Percentiles rank a stretch among this genome's conserved stretches.
These are phyloP conservation scores for Nevesoporus exiguus DNA, from an alignment of 768 basidiomycete species.

Conservation along the genomic window DNA sequence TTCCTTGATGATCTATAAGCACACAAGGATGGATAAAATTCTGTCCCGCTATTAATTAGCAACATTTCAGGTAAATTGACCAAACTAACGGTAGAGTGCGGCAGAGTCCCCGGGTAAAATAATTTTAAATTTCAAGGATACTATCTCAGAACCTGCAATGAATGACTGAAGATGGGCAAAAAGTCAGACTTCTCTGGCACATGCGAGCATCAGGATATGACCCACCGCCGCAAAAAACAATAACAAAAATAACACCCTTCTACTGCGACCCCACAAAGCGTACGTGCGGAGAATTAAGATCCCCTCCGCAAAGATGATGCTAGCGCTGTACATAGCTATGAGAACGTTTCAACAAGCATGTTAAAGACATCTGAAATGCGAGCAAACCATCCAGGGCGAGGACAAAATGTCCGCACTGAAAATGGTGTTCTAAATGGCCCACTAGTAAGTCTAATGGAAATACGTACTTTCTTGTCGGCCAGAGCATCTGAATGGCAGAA, in stretches of 20 bases:
- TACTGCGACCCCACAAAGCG: slow-evolving; percentile 23
- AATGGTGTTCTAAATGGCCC: not conserved
- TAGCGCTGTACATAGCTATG: slow-evolving; percentile 13
- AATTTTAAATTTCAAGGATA: slow-evolving; percentile 2
- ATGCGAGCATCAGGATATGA: not conserved
- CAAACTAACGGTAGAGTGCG: slow-evolving; percentile 20
- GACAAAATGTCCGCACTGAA: slow-evolving; percentile 20
- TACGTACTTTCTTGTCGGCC: slow-evolving; percentile 1
- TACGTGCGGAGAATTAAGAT: slow-evolving; percentile 29
- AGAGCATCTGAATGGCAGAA: slow-evolving; percentile 6
- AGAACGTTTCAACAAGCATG: not conserved
- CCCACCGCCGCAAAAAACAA: slow-evolving; percentile 19
- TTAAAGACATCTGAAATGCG: not conserved
- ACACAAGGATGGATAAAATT: slow-evolving; percentile 20
- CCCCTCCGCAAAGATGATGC: slow-evolving; percentile 15
- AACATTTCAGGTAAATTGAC: not conserved
- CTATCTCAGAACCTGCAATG: slow-evolving; percentile 14
- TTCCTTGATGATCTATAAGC: slow-evolving; percentile 12
- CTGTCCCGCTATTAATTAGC: slow-evolving; percentile 1
- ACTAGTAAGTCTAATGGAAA: not conserved
- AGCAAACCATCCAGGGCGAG: slow-evolving; percentile 18
- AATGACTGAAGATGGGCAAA: slow-evolving; percentile 4
- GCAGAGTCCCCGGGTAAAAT: slow-evolving; percentile 15
- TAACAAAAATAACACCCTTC: slow-evolving; percentile 14
- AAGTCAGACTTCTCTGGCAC: not conserved